Evolutionary conservation across 2,329 filamentous ascomycete species (phyloP).

Genomic region (Pyrenophora graminea): DNA sequence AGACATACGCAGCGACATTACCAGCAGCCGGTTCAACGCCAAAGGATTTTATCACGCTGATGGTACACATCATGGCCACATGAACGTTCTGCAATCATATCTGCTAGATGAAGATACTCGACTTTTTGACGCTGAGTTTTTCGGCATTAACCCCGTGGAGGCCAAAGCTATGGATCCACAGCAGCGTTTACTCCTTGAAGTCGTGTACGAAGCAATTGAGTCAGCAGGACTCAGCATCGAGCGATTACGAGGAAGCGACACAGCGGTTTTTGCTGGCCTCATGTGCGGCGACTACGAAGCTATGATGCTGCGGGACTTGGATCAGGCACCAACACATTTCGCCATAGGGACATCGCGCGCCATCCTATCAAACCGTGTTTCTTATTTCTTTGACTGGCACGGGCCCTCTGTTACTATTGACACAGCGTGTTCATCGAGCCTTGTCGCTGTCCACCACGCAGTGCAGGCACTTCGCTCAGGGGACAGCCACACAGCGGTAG

Average conservation of each 20-base stretch:
- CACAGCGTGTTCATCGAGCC: slow-evolving; percentile 45
- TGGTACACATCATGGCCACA: slow-evolving; percentile 38
- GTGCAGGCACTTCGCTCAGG: slow-evolving; percentile 15
- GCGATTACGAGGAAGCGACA: slow-evolving; percentile 31
- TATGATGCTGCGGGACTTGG: slow-evolving; percentile 28
- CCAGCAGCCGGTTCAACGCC: slow-evolving; percentile 34
- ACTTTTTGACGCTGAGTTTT: slow-evolving; percentile 42
- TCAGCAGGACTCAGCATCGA: slow-evolving; percentile 41
- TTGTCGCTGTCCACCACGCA: slow-evolving; percentile 37
- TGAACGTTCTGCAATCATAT: slow-evolving; percentile 28
- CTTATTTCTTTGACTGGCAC: slow-evolving; percentile 44
- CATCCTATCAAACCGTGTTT: slow-evolving; percentile 45
- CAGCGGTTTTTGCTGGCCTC: slow-evolving; percentile 33
- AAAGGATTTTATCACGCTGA: slow-evolving; percentile 31
- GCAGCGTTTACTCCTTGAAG: slow-evolving; percentile 41
- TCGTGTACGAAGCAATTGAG: slow-evolving; percentile 49
- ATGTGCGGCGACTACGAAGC: slow-evolving; percentile 32
- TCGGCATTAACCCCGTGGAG: slow-evolving; percentile 33
- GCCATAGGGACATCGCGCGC: slow-evolving; percentile 24
- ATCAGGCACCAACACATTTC: slow-evolving; percentile 20
- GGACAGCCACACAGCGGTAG: slow-evolving; percentile 22
- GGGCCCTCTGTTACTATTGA: slow-evolving; percentile 47
- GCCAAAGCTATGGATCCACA: slow-evolving; percentile 39
- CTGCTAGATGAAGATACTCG: slow-evolving; percentile 22
- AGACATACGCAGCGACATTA: slow-evolving; percentile 35